These are phyloP conservation scores for Physcomitrellopsis africana DNA, from an alignment of 225 moss, liverwort and hornwort species.

Conservation along the genomic window DNA sequence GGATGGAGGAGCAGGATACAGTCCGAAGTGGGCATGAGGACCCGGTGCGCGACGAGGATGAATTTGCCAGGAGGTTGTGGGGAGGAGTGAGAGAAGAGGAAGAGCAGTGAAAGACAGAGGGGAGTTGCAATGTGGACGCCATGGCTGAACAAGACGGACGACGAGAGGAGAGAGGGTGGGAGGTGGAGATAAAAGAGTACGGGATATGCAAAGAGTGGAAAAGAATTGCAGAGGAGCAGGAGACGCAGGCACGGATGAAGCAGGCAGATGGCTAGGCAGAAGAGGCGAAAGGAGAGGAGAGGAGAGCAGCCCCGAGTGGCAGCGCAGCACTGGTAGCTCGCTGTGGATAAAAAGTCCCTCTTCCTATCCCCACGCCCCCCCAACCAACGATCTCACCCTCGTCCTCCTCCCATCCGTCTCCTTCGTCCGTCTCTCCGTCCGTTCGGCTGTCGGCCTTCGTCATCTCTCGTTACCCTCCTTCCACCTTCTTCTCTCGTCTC, in stretches of 20 bases:
- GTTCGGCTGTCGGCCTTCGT: too few relatives aligned
- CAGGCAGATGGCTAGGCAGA: not conserved
- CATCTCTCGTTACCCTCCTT: too few relatives aligned
- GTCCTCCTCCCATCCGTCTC: not conserved
- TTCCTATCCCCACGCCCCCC: not conserved
- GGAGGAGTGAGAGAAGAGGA: conserved; percentile 22
- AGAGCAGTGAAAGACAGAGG: conserved; percentile 33
- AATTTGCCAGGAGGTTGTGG: conserved; percentile 3
- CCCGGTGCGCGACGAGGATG: conserved; percentile 26
- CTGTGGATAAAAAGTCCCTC: conserved; percentile 50
- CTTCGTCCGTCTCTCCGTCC: not conserved
- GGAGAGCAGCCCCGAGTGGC: conserved; percentile 28
- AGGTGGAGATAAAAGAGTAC: not conserved
- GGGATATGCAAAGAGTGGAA: not conserved
- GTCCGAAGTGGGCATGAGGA: conserved; percentile 8
- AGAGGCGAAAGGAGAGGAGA: not conserved
- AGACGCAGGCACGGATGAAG: not conserved
- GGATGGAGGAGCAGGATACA: conserved; percentile 11
- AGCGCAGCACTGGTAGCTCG: conserved; percentile 20
- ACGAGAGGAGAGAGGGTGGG: not conserved
- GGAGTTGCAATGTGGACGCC: conserved; percentile 51
- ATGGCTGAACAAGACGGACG: conserved; percentile 22
- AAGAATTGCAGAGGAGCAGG: not conserved
- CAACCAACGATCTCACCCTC: not conserved
- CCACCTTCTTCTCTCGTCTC: too few relatives aligned